Evolutionary conservation across 352 stramenopile genomes (phyloP).

Genomic region (Phytophthora meadii): DNA sequence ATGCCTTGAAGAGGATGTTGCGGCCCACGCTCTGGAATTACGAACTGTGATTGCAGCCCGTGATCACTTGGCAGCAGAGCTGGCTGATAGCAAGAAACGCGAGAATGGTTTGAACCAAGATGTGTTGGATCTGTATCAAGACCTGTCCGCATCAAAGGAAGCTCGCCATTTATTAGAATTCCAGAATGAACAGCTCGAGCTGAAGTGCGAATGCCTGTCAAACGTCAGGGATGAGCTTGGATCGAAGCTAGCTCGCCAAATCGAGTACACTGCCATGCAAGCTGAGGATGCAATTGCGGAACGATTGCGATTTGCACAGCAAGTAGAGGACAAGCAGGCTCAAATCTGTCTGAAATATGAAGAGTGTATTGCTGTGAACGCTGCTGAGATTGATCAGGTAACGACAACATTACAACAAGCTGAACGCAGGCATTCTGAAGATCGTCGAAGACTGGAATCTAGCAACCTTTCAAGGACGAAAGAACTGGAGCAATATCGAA

Average conservation of each 20-base stretch:
- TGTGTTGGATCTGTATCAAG: conserved; percentile 8
- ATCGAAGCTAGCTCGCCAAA: conserved; percentile 11
- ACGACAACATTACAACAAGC: conserved; percentile 25
- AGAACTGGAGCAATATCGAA: conserved; percentile 27
- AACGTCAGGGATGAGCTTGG: conserved; percentile 7
- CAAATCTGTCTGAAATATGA: conserved; percentile 13
- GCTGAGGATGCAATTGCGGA: conserved; percentile 27
- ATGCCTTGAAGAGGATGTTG: conserved; percentile 25
- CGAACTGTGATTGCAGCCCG: conserved; percentile 2
- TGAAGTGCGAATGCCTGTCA: conserved; percentile 11
- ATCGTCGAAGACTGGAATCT: conserved; percentile 18
- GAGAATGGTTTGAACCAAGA: conserved; percentile 7
- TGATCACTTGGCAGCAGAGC: conserved; percentile 10
- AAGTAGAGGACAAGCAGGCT: conserved; percentile 13
- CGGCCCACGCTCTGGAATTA: conserved; percentile 8
- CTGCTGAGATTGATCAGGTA: conserved; percentile 38
- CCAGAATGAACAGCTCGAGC: conserved; percentile 9
- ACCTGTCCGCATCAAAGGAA: conserved; percentile 6
- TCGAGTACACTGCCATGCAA: conserved; percentile 23
- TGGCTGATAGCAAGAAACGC: conserved; percentile 5
- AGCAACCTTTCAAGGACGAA: not conserved
- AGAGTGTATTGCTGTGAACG: conserved; percentile 38
- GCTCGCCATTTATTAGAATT: not conserved
- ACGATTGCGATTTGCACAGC: conserved; percentile 8
- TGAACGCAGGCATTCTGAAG: conserved; percentile 5